Percentiles rank a stretch among this genome's conserved stretches.
Conservation (phyloP, 495 filamentous ascomycete species). For the Pyrenopolyporus hunteri region DNA sequence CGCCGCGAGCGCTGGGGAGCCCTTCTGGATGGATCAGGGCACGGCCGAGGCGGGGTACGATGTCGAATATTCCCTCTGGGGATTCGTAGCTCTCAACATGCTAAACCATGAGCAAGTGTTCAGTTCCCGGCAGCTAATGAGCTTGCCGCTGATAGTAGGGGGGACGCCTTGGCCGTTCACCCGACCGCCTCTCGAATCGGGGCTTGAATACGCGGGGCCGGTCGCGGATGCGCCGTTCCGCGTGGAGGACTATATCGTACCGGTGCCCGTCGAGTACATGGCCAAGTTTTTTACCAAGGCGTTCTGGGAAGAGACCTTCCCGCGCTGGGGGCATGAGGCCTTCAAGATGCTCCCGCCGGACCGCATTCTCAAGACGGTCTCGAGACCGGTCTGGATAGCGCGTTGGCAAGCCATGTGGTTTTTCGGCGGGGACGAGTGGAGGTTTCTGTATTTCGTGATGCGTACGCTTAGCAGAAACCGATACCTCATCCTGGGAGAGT, state of each 20-base stretch:
- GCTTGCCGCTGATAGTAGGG: neutral
- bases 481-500: neutral
- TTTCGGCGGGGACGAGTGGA: neutral
- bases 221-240: neutral
- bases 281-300: slow-evolving; percentile 34
- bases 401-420: neutral
- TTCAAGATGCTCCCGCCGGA: slow-evolving; percentile 15
- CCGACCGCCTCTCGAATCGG: neutral
- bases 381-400: neutral
- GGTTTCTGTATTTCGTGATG: neutral
- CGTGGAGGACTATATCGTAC: neutral
- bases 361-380: neutral
- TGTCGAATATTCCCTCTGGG: slow-evolving; percentile 33
- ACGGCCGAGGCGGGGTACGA: slow-evolving; percentile 34
- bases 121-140: neutral
- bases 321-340: slow-evolving; percentile 12
- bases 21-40: slow-evolving; percentile 10
- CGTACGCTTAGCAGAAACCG: neutral
- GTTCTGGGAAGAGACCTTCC: slow-evolving; percentile 35
- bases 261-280: slow-evolving; percentile 25
- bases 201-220: neutral
- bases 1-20: slow-evolving; percentile 3
- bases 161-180: neutral
- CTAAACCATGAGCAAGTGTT: neutral
- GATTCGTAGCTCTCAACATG: neutral